A percentile compares a stretch with the other conserved stretches of the same genome.
These are phyloP conservation scores for Cutaneotrichosporon cutaneum DNA, from an alignment of 1,284 basidiomycete species.

Conservation along the genomic window DNA sequence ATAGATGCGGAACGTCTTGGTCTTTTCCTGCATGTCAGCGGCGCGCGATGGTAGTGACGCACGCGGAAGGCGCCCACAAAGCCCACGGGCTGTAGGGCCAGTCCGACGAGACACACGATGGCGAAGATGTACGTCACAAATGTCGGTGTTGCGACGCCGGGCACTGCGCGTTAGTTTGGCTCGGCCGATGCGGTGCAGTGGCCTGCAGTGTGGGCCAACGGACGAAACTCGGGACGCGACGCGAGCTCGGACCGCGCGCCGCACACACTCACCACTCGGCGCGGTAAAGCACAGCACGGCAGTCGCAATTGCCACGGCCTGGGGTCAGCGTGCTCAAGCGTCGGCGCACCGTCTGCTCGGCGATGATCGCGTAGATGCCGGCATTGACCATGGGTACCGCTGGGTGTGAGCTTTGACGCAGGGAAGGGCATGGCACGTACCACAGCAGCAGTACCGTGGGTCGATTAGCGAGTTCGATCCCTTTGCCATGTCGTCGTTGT, in stretches of 20 bases:
- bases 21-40: conserved; percentile 63
- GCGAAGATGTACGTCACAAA: conserved; percentile 73
- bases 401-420: conserved; percentile 20
- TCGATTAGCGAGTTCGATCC: conserved; percentile 32
- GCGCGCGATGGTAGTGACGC: conserved; percentile 32
- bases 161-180: conserved; percentile 59
- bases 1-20: conserved; percentile 71
- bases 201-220: not conserved
- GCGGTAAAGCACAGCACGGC: conserved; percentile 76
- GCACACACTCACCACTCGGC: conserved; percentile 54
- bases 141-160: conserved; percentile 74
- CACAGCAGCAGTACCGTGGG: conserved; percentile 51
- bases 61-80: conserved; percentile 77
- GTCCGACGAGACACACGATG: conserved; percentile 68
- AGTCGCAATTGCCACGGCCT: conserved; percentile 63
- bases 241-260: not conserved
- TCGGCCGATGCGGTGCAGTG: not conserved
- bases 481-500: conserved; percentile 56
- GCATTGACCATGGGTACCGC: conserved; percentile 82
- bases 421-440: conserved; percentile 27
- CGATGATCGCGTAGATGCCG: conserved; percentile 76
- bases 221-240: not conserved
- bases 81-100: conserved; percentile 71
- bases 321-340: conserved; percentile 5
- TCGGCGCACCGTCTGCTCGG: conserved; percentile 64